Base-by-base conservation (phyloP, 345 rosid genomes). In the Firmiana major region DNA sequence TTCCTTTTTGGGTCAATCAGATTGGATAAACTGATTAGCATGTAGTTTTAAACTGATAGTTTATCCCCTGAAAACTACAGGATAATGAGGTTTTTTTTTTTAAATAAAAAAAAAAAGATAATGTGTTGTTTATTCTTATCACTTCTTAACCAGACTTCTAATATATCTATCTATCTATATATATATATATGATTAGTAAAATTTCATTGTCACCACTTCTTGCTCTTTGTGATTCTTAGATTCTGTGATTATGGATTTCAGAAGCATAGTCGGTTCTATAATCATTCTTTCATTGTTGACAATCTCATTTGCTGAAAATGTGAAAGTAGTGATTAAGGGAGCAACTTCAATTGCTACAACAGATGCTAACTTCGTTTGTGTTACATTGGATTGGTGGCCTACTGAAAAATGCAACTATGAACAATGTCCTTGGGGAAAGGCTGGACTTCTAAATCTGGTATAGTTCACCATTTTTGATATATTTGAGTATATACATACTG, bases 401-500 rank as follows among this genome's bases (percentile, higher is more conserved):
- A 19, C 10, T 12, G 67, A 84, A 24, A 91, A 89, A 40, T 87
- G 93, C 59, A 82, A 91, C 49, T 91, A 91, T 42, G 63, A 79
- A 12, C 90, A 84, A 71, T 89, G 91, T 31, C 93, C 90, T 9
- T 91, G 95, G 93, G 90, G 83, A 1, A 65, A 75, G 49, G 84
- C 91, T 74, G 91, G 91, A 53, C 6, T 89, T 62, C 65, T 87
- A 75, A 84, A 85, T 76, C 78, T 90, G 88, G 92, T 89, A 81
- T 1, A 6, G 5, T 15, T 31, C 34, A 31, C 34, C 34, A 11
- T 28, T 12, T 28, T 5, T 49, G 40, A 5, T 31, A 5, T 40
- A 1, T 0, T 26, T 13, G 13, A 19, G 7, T 15, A 3, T 57
- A 4, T 28, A 0, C 16, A 49, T 0, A 19, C 28, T 45, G 13